phyloP scores from a whole-genome alignment of 2,329 filamentous ascomycete genomes.

The Scedosporium apiospermum region DNA sequence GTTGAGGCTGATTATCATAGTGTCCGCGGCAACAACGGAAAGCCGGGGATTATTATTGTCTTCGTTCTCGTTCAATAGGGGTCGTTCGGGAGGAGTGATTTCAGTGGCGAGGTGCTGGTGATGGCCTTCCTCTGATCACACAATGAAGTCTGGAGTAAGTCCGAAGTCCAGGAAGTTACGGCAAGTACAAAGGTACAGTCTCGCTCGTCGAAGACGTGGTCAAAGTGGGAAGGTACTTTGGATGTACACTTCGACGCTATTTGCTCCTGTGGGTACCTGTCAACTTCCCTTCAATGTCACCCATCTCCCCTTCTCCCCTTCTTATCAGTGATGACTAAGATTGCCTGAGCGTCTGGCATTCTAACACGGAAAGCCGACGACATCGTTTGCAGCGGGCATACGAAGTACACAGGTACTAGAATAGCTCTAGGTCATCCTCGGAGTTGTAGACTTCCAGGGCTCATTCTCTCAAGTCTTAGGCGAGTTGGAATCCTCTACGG shows the following conservation, averaged over 20 bases:
- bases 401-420: no score
- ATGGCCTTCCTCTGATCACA: no score
- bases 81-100: background rate
- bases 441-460: no score
- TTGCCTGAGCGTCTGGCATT: no score
- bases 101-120: background rate
- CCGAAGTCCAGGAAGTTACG: background rate
- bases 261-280: background rate
- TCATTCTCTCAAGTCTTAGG: no score
- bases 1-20: constrained; percentile 1
- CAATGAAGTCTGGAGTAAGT: no score
- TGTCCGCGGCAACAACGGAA: background rate
- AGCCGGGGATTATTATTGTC: background rate
- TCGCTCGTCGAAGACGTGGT: background rate
- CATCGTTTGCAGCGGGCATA: no score
- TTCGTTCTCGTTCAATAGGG: background rate
- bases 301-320: background rate
- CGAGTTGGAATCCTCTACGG: no score
- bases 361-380: no score
- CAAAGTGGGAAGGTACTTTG: background rate
- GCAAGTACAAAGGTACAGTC: background rate
- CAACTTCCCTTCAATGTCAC: background rate
- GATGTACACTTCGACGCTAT: no score
- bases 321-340: no score
- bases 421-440: no score